These are phyloP conservation scores for Scorias spongiosa DNA, from an alignment of 2,329 filamentous ascomycete genomes.

Conservation along the genomic window DNA sequence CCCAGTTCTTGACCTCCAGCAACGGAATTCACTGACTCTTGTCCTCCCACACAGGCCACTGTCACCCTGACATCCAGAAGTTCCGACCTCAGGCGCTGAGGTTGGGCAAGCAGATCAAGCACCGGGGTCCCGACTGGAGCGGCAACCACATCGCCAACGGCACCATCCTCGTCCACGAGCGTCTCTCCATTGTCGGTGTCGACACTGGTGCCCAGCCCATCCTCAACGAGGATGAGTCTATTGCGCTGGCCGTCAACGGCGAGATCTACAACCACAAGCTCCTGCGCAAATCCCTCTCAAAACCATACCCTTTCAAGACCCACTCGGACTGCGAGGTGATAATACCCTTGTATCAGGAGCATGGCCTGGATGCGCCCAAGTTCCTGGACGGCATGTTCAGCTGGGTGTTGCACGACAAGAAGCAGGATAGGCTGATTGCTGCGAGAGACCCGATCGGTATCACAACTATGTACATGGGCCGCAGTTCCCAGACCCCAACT, in stretches of 20 bases:
- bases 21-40: background rate
- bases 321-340: conserved; percentile 98
- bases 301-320: conserved; percentile 91
- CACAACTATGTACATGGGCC: conserved; percentile 93
- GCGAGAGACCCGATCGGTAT: conserved; percentile 94
- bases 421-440: conserved; percentile 77
- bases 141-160: conserved; percentile 80
- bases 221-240: conserved; percentile 74
- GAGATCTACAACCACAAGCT: conserved; percentile 99
- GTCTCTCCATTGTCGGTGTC: conserved; percentile 92
- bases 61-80: conserved; percentile 83
- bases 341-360: conserved; percentile 88
- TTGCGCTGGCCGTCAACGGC: conserved; percentile 93
- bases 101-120: conserved; percentile 90
- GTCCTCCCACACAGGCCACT: conserved; percentile 16
- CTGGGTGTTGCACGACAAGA: conserved; percentile 95
- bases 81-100: conserved; percentile 92
- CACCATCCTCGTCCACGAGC: conserved; percentile 95
- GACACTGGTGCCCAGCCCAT: conserved; percentile 94
- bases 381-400: conserved; percentile 99
- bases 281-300: conserved; percentile 73
- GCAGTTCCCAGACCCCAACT: conserved; percentile 63
- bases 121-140: conserved; percentile 93
- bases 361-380: conserved; percentile 83
- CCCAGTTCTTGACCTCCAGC: background rate